Evolutionary conservation across 73 alveolate genomes (phyloP), one percentile per base, ranked within the genome.

Genomic region (Blepharisma japonicum): DNA sequence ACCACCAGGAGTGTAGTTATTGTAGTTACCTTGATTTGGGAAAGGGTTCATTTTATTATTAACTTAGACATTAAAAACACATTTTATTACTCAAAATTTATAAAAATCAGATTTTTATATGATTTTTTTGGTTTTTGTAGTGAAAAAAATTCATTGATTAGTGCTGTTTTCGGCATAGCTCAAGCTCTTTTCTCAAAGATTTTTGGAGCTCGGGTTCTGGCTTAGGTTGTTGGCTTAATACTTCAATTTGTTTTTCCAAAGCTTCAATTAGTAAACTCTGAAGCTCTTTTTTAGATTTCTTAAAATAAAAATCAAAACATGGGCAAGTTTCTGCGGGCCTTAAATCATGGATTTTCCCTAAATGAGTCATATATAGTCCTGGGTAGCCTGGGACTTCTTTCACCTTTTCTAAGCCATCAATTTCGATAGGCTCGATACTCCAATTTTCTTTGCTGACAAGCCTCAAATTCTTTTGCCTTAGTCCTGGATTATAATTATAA

Each of bases 251-350:
- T 2, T 61, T 61, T 14, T 39, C 23, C 39, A 61, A 25, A 3
- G 74, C 74, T 25, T 25, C 23, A 5, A 61, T 39, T 0, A 61
- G 23, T 14, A 61, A 14, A n/a, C 23, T 39, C 5, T 25, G 14
- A 25, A 61, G 18, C 47, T 61, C 74, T 14, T 20, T n/a, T 18
- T 14, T 14, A 20, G 74, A 39, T 61, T 78, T 83, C 55, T 84
- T 81, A 25, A 67, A 78, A 20, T 88, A 85, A 82, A 74, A 77
- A 79, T 85, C 86, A 77, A 85, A 79, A 56, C 95, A 88, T 45
- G 97, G 97, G 55, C 92, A 85, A 51, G 83, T 76, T 42, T 91
- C 94, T 53, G 68, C 80, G 6, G 97, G 97, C 66, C 97, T 91
- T 42, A 91, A 68, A 82, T 91, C 97, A 78, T 81, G 78, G 5